Percentiles rank a stretch among this genome's conserved stretches.
These are phyloP conservation scores for Rhizophora mangle DNA, from an alignment of 345 rosid species.

Conservation along the genomic window DNA sequence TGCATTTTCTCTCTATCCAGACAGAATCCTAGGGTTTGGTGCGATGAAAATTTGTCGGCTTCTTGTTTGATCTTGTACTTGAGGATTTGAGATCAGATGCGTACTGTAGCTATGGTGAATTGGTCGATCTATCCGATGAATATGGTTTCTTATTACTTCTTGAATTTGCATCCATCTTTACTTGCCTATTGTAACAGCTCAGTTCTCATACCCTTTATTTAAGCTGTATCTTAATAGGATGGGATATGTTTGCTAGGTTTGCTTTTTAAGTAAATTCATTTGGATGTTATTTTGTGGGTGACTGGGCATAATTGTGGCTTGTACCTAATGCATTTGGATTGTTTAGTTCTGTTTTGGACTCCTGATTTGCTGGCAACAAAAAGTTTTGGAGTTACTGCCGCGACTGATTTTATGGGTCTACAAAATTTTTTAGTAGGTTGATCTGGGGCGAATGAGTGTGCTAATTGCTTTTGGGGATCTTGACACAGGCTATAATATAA, in stretches of 20 bases:
- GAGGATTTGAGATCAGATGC: no score
- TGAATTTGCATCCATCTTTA: no score
- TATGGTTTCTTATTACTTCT: not conserved
- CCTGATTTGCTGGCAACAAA: no score
- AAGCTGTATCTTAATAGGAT: not conserved
- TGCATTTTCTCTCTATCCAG: not conserved
- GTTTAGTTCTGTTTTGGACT: no score
- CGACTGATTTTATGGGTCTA: no score
- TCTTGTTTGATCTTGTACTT: not conserved
- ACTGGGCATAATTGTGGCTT: not conserved
- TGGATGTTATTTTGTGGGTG: no score
- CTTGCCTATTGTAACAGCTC: not conserved
- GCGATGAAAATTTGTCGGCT: not conserved
- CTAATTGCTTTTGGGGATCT: not conserved
- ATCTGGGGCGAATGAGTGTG: no score
- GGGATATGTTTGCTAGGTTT: no score
- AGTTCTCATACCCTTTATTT: not conserved
- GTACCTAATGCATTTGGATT: not conserved
- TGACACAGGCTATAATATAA: conserved; percentile 14
- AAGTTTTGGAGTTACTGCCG: no score
- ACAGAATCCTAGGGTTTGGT: not conserved
- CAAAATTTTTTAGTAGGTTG: no score
- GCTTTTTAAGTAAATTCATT: no score
- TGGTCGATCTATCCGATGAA: not conserved
- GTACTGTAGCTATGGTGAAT: not conserved